Base-by-base conservation (phyloP, 805 yeast genomes). In the Ogataea parapolymorpha region DNA sequence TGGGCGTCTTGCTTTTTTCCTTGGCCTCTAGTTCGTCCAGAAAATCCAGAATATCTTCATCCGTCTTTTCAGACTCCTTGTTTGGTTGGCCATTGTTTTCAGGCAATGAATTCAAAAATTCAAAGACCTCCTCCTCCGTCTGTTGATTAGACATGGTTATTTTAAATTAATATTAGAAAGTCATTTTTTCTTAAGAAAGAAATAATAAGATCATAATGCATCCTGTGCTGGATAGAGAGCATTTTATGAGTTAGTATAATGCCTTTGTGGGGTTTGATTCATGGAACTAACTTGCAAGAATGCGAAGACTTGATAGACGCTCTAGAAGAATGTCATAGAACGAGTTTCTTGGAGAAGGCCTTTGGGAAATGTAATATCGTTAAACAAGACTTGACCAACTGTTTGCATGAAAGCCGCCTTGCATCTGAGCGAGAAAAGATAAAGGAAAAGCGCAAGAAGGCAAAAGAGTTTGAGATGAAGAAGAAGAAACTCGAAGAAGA, bases 251-350 rank as follows among this genome's bases (percentile, higher is more conserved):
- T 61, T 44, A 37, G 65, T 60, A 15, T 29, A 25, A 5, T 13
- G 26, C 7, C 8, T 20, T 7, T 20, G 22, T 20, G 22, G 10
- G 22, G 3, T 20, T 7, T 7, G 3, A 7, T 20, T 7, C 6
- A 7, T 20, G 22, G 22, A 11, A 22, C 39, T 29, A 30, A 28
- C 39, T 15, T 9, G 18, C 18, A 42, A 74, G 84, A 84, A 14
- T 91, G 99, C 62, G 79, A 76, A 38, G 85, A 82, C 46, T 73
- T 88, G 29, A 88, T 93, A 61, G 81, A 82, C 46, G 96, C 95
- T 0, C 74, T 91, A 5, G 95, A 91, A 54, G 82, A 86, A 58
- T 91, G 99, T 60, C 96, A 90, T 55, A 73, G 78, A 44, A 72
- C 72, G 40, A 83, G 80, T 41, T 83, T 80, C 50, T 52, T 84